Evolutionary conservation across 2,329 filamentous ascomycete genomes (phyloP), one percentile per base, ranked within the genome.

Genomic region (Paraphaeosphaeria sporulosa): DNA sequence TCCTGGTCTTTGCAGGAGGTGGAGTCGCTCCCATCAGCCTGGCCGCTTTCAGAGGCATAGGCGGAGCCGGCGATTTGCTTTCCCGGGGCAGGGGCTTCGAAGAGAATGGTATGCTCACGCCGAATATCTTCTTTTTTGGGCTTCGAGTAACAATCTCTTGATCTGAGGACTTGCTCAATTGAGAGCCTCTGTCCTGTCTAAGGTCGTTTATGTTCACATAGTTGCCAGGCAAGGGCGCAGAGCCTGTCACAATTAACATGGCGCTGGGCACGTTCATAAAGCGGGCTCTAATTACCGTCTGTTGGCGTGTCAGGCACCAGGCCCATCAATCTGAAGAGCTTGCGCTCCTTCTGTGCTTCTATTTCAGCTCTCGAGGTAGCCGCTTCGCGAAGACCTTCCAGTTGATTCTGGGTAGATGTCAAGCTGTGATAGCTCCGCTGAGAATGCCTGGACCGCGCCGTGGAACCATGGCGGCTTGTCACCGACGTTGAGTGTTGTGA

Each of bases 41-140:
- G 7, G 51, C 51, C 15, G 40, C 67, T 57, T 73, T 71, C 1
- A 52, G 55, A 9, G 71, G 67, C 66, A 74, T 70, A 23, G 55
- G 38, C 15, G 64, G 63, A 13, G 63, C 49, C 3, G 63, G 47
- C 10, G 47, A 4, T 4, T 44, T 44, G 4, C 21, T 58, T 9
- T 47, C 50, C 1, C 68, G 57, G 9, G 65, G 52, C 1, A 68
- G 57, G 8, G 65, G 54, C 36, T 65, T 66, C 46, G 75, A 51
- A 13, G 48, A 75, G 3, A 61, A 64, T 9, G 72, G 73, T 5
- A 74, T 60, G 34, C 64, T 69, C 51, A 73, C 70, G 15, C 77
- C 76, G 52, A 81, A 74, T 27, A 81, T 62, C 57, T 75, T 76
- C 69, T 78, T 81, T 66, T 74, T 80, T 0, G 79, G 78, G 55